Conservation (phyloP, 2,329 filamentous ascomycete species). For the Colletotrichum orchidophilum region DNA sequence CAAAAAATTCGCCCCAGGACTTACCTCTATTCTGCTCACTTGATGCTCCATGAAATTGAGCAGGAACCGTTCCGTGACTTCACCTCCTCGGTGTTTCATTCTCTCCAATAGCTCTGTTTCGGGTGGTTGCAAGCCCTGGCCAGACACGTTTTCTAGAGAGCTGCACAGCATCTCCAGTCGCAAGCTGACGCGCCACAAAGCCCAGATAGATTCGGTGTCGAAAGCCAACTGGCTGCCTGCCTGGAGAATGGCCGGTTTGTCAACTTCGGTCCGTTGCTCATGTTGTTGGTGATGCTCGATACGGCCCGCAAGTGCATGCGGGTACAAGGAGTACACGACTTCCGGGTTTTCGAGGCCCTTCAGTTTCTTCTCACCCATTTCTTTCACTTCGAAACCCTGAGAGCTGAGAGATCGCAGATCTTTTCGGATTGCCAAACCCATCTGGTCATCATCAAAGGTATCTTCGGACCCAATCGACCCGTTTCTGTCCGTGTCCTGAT, state of each 20-base stretch:
- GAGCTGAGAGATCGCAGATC: constrained; percentile 88
- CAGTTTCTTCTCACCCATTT: constrained; percentile 92
- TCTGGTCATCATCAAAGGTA: constrained; percentile 75
- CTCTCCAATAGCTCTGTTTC: constrained; percentile 84
- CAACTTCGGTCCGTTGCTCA: constrained; percentile 51
- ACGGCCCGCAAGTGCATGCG: constrained; percentile 84
- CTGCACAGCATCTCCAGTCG: constrained; percentile 94
- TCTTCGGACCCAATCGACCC: constrained; percentile 78
- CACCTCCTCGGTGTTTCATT: constrained; percentile 74
- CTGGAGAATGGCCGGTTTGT: constrained; percentile 69
- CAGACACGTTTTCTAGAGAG: constrained; percentile 77
- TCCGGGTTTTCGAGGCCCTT: constrained; percentile 98
- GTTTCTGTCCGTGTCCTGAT: constrained; percentile 82
- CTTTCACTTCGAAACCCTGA: constrained; percentile 96
- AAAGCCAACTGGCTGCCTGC: constrained; percentile 75
- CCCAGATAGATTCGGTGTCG: constrained; percentile 87
- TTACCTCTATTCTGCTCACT: constrained; percentile 93
- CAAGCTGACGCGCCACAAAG: constrained; percentile 87
- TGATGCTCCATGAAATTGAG: constrained; percentile 93
- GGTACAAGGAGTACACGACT: constrained; percentile 94
- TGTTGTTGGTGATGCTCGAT: constrained; percentile 73
- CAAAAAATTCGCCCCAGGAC: constrained; percentile 41
- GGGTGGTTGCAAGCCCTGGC: constrained; percentile 74
- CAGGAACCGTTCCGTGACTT: constrained; percentile 88
- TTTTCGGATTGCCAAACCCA: constrained; percentile 81